Conservation (phyloP, 805 yeast species). For the Cyberlindnera petersonii region DNA sequence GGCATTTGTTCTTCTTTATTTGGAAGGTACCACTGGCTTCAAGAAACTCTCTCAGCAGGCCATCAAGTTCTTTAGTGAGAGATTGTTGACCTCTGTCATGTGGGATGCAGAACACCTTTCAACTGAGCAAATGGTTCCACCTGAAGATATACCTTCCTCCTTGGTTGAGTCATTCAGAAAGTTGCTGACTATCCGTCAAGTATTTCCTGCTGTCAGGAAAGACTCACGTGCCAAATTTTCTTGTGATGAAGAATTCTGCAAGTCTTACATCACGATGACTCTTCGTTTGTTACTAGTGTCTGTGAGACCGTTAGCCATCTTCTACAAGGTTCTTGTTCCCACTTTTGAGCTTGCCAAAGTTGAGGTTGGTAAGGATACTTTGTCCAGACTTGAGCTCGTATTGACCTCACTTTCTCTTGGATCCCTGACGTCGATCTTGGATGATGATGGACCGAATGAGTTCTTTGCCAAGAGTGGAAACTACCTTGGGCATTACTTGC, state of each 20-base stretch:
- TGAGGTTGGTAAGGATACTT: conserved; percentile 1
- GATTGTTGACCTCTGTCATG: conserved; percentile 5
- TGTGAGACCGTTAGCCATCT: conserved; percentile 20
- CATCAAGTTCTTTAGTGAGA: conserved; percentile 9
- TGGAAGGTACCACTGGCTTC: conserved; percentile 9
- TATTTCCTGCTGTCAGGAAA: not conserved
- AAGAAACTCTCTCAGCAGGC: conserved; percentile 1
- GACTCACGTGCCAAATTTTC: conserved; percentile 4
- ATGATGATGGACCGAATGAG: not conserved
- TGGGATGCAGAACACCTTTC: not conserved
- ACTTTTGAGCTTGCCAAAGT: conserved; percentile 8
- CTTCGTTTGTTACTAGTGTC: conserved; percentile 16
- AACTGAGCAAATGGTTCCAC: not conserved
- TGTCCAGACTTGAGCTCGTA: conserved; percentile 11
- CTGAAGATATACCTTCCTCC: not conserved
- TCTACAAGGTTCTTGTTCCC: conserved; percentile 21
- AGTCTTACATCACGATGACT: conserved; percentile 6
- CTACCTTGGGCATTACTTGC: conserved; percentile 3
- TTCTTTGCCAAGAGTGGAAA: conserved; percentile 1
- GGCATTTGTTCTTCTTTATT: conserved; percentile 6
- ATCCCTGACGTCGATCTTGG: conserved; percentile 6
- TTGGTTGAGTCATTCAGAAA: conserved; percentile 2
- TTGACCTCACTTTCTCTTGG: conserved; percentile 13
- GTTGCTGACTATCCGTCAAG: conserved; percentile 3
- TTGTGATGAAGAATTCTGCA: conserved; percentile 9